Evolutionary conservation across 768 basidiomycete genomes (phyloP), one percentile per base, ranked within the genome.

Genomic region (Lactarius deliciosus): DNA sequence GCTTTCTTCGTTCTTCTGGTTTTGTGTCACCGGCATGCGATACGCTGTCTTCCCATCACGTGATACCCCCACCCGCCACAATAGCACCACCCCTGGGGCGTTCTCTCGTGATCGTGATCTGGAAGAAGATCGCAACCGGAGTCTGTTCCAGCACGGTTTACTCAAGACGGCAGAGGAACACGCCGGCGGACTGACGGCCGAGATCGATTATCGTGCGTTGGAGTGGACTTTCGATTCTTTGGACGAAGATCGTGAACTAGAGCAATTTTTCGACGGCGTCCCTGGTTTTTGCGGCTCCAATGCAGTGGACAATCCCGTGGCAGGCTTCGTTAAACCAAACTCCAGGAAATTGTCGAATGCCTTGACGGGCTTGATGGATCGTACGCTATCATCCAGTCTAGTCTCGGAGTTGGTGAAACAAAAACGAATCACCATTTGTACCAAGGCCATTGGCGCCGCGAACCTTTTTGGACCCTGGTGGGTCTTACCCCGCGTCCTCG

Each of bases 211-310:
- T 45, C 5, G 25, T 64, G 63, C 36, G 20, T 36, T 66, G 30
- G 18, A 22, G 4, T 66, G 65, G 65, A 63, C 40, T 11, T 59
- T 66, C 25, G 18, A 38, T 2, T 28, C 61, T 11, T 36, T 66
- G 22, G 61, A 63, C 11, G 61, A 66, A 59, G 65, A 66, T 22
- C 20, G 5, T 0, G 65, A 66, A 30, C 32, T 63, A 13, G 65
- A 66, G 25, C 34, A 59, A 32, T 66, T 66, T 30, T 66, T 63
- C 20, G 65, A 62, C 13, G 65, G 47, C 22, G 16, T 66, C 20
- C 65, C 65, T 38, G n/a, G 38, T 5, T 40, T 66, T 22, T 66
- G 57, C 45, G 5, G 1, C 30, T 63, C 65, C 7, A 11, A 4
- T 0, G 28, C 36, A 9, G 13, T 65, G 8, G 15, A 20, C 15